Conservation (phyloP, 257 asterid genomes). For the Solanum etuberosum region DNA sequence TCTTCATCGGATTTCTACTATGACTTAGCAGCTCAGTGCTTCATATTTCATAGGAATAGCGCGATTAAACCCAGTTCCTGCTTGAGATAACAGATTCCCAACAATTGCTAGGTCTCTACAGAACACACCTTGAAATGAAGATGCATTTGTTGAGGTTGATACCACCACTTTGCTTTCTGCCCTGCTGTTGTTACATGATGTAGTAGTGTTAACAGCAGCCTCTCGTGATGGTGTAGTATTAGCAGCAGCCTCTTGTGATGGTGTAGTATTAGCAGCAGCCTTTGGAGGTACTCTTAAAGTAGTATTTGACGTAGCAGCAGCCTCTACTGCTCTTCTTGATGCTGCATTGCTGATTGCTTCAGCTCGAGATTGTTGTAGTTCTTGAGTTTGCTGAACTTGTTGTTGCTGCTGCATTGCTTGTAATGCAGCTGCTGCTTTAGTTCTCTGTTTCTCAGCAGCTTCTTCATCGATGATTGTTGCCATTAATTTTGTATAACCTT, state of each 20-base stretch:
- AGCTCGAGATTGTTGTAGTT: not conserved
- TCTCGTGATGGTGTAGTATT: not conserved
- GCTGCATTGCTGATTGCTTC: not conserved
- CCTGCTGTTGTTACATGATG: not conserved
- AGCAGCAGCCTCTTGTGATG: not conserved
- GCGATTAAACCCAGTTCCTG: slow-evolving; percentile 62
- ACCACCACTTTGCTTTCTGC: not conserved
- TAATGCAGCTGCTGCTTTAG: slow-evolving; percentile 33
- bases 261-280: not conserved
- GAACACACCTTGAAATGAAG: slow-evolving; percentile 74
- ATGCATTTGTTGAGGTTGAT: slow-evolving; percentile 20
- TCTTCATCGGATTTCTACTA: not conserved
- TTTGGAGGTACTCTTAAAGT: not conserved
- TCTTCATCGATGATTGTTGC: slow-evolving; percentile 40
- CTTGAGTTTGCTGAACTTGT: slow-evolving; percentile 18
- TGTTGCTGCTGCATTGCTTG: slow-evolving; percentile 29
- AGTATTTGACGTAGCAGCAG: not conserved
- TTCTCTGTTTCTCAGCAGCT: slow-evolving; percentile 35
- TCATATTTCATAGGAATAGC: slow-evolving; percentile 72
- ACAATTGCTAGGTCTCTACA: slow-evolving; percentile 82
- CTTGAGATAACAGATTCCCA: slow-evolving; percentile 59
- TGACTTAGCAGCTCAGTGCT: slow-evolving; percentile 66
- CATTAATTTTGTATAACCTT: slow-evolving; percentile 44
- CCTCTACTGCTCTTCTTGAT: not conserved
- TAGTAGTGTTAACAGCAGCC: not conserved